Evolutionary conservation across 2,329 filamentous ascomycete species (phyloP), one percentile per base, ranked within the genome.

Genomic region (Ceratocystis cacaofunesta): DNA sequence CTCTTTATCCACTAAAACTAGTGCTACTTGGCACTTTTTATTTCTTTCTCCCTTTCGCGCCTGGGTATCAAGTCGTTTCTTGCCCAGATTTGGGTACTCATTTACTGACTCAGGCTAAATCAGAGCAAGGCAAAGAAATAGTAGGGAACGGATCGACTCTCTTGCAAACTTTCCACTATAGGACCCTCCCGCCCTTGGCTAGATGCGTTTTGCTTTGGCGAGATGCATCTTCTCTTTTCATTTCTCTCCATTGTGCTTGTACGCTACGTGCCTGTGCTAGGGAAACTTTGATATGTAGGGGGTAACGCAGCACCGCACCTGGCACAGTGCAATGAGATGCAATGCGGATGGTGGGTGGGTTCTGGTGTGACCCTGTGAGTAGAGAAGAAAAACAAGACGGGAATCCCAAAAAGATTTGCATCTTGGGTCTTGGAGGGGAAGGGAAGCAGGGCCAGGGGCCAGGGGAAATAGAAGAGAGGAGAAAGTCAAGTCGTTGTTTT

Each of bases 391-490:
- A 63, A 25, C 44, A 46, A 50, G 61, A 50, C 44, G 44, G 43
- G 19, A 36, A 48, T 28, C 30, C 62, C 52, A 57, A 57, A 28
- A 25, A 64, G 32, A 57, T 44, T 58, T 28, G 48, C 28, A 43
- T 32, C 57, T 64, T 52, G 48, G 48, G 48, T 25, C 48, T 28
- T 52, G 19, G 4, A 52, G 48, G 22, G 8, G 25, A 28, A 28
- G 22, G 48, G 22, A 28, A 28, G 22, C 3, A 28, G 22, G 48
- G 22, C 48, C 22, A 52, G 48, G 48, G 25, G 52, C 50, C 30
- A 58, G 63, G 57, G 50, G 63, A 43, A 25, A 41, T 41, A 41
- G 36, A 41, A 41, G 36, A 41, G 63, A 44, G 41, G 63, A 46
- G 55, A 46, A 58, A 15, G 48, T 22, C 3, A 32, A 32, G 25